Evolutionary conservation across 2,329 filamentous ascomycete species (phyloP).

Genomic region (Coleophoma crateriformis): DNA sequence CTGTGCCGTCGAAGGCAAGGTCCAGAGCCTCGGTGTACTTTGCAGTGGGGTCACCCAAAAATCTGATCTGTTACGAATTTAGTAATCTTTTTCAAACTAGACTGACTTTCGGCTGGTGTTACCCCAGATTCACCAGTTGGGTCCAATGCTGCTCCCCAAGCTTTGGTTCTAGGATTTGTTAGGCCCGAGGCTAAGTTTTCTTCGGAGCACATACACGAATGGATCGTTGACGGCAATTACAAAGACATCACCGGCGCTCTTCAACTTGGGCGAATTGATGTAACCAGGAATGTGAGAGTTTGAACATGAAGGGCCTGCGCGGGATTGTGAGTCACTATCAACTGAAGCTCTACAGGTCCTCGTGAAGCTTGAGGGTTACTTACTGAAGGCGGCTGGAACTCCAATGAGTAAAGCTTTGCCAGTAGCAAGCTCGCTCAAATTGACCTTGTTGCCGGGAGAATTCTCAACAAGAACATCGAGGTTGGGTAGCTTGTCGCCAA

Average conservation of each 20-base stretch:
- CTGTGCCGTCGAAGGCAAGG: constrained; percentile 70
- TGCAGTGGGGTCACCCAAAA: constrained; percentile 76
- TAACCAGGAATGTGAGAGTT: constrained; percentile 78
- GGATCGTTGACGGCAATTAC: constrained; percentile 91
- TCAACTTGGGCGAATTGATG: constrained; percentile 72
- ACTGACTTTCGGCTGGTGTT: constrained; percentile 29
- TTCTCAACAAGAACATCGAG: constrained; percentile 74
- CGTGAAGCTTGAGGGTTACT: constrained; percentile 17
- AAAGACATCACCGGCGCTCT: constrained; percentile 77
- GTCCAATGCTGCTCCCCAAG: constrained; percentile 76
- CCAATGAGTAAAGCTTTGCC: constrained; percentile 80
- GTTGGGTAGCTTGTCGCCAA: constrained; percentile 74
- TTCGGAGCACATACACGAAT: constrained; percentile 66
- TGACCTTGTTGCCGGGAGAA: constrained; percentile 89
- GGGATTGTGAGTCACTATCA: background rate
- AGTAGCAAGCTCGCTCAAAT: constrained; percentile 67
- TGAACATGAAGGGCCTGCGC: constrained; percentile 53
- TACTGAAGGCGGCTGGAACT: constrained; percentile 73
- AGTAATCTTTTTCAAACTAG: background rate
- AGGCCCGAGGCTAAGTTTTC: background rate
- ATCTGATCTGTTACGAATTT: constrained; percentile 62
- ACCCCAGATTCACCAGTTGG: constrained; percentile 70
- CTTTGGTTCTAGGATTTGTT: constrained; percentile 65
- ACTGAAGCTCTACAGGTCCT: no score
- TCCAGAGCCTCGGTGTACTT: constrained; percentile 81